phyloP scores from a whole-genome alignment of 352 stramenopile genomes.

The Elongisporangium prolatum region DNA sequence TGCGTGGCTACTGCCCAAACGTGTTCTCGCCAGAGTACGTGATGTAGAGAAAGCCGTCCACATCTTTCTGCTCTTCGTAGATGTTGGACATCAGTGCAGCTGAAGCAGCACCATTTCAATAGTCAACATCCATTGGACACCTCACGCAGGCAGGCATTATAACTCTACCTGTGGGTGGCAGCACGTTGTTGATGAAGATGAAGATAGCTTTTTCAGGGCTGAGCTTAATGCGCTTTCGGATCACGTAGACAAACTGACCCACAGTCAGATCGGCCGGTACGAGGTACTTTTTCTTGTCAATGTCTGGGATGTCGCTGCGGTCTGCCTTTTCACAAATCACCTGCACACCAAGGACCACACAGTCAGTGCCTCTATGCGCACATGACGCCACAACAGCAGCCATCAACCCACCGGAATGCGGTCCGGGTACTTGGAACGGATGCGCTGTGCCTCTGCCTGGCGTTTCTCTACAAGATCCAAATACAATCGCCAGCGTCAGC shows the following conservation, averaged over 20 bases:
- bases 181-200: slow-evolving; percentile 99
- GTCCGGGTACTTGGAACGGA: slow-evolving; percentile 98
- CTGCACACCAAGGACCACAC: slow-evolving; percentile 18
- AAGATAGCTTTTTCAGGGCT: slow-evolving; percentile 97
- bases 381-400: neutral
- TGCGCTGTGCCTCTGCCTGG: slow-evolving; percentile 96
- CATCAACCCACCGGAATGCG: slow-evolving; percentile 87
- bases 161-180: slow-evolving; percentile 95
- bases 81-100: slow-evolving; percentile 98
- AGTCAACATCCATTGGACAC: slow-evolving; percentile 1
- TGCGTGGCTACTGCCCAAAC: slow-evolving; percentile 86
- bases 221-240: slow-evolving; percentile 99
- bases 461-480: slow-evolving; percentile 87
- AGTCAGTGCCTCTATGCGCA: neutral
- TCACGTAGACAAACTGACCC: slow-evolving; percentile 99
- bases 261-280: slow-evolving; percentile 96
- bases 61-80: slow-evolving; percentile 99
- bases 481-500: neutral
- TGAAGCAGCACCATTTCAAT: no score
- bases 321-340: slow-evolving; percentile 94
- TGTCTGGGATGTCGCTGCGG: slow-evolving; percentile 98
- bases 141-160: no score
- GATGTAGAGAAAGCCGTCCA: slow-evolving; percentile 99
- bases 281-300: slow-evolving; percentile 99
- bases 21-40: slow-evolving; percentile 99